Base-by-base conservation (phyloP, 495 filamentous ascomycete species). In the Pseudomonodictys pantanalensis region DNA sequence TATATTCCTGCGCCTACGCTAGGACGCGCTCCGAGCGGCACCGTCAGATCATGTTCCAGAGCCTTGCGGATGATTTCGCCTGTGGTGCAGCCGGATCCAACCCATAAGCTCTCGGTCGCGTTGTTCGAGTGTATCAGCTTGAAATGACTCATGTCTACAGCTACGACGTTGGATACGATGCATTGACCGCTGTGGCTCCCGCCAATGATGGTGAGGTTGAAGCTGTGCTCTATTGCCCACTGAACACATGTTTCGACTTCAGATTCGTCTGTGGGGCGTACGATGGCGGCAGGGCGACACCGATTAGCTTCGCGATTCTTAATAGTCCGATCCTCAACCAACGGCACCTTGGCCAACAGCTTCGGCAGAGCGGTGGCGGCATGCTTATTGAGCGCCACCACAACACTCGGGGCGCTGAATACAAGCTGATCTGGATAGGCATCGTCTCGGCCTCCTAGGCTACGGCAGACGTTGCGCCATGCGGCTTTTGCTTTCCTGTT, bases 161-260 rank as follows among this genome's bases (percentile, higher is more conserved):
- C 65, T 49, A 84, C 77, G 38, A 83, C 77, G 57, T 76, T 73
- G 43, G 79, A 70, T 76, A 71, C 71, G 49, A 83, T 60, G 70
- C 83, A 84, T 58, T 85, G 79, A 50, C 77, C 81, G 63, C 82
- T 81, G 66, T 87, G 83, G 55, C 83, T 75, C 24, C 83, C 84
- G 26, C 81, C 81, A 47, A 85, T 22, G 46, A 85, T 72, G 10
- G 78, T 81, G 56, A 87, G 69, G 49, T 76, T 68, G 28, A 76
- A 51, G 15, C 58, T 57, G 51, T 83, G 75, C 67, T 78, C 72
- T 24, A 82, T 59, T 69, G 82, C 82, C 84, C 83, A 87, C 69
- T 58, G 68, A 64, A 86, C 78, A 61, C 81, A 85, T 17, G 75
- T 42, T 66, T 83, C 81, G 52, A 87, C 64, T 8, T 85, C 77